Conservation (phyloP, 73 alveolate species). For the Chromera velia region DNA sequence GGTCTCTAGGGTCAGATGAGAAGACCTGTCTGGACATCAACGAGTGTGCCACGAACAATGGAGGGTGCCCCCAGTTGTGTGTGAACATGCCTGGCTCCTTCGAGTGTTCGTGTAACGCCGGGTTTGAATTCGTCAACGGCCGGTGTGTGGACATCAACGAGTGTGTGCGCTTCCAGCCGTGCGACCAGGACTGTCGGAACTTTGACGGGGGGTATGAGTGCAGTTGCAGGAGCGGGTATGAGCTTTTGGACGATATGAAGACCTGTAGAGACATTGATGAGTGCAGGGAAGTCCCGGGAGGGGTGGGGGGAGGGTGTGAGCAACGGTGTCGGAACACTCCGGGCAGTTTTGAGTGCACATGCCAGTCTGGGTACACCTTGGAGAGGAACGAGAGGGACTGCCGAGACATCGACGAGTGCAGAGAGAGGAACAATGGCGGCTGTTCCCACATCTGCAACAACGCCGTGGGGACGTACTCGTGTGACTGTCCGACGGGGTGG, state of each 20-base stretch:
- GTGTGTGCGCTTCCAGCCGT: not conserved
- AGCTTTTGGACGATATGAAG: not conserved
- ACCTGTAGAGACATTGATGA: not conserved
- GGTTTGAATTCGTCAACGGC: not conserved
- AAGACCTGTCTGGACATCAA: not conserved
- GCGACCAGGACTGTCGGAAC: not conserved
- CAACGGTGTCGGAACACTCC: not conserved
- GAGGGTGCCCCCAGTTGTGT: not conserved
- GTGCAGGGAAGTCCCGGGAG: not conserved
- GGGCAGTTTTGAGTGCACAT: not conserved
- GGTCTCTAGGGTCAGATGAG: not conserved
- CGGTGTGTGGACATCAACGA: not conserved
- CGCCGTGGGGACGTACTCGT: not conserved
- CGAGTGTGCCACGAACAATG: not conserved
- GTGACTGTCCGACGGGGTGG: not conserved
- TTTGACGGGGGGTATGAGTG: not conserved
- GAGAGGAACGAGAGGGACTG: not conserved
- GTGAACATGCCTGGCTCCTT: not conserved
- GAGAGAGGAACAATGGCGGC: not conserved
- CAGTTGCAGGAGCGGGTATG: not conserved
- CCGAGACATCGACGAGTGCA: not conserved
- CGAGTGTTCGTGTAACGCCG: not conserved
- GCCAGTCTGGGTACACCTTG: not conserved
- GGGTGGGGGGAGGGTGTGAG: not conserved
- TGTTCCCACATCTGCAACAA: not conserved